Conservation (phyloP, 306 rosid species). For the Casuarina equisetifolia region DNA sequence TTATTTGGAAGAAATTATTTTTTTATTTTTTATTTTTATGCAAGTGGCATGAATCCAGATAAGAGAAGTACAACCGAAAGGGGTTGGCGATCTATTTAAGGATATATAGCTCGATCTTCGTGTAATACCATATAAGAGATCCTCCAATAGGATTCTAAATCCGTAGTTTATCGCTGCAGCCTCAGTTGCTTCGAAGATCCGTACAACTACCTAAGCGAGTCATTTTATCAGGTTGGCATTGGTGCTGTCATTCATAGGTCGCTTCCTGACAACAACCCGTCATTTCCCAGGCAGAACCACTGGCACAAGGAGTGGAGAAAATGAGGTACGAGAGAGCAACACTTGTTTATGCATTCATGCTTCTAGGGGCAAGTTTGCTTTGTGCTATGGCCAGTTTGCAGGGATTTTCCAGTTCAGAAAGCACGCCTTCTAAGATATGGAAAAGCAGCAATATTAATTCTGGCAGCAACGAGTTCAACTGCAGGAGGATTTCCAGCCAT, state of each 20-base stretch:
- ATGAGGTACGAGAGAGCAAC: conserved; percentile 25
- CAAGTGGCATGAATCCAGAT: no score
- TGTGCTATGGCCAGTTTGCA: neutral
- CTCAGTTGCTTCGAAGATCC: neutral
- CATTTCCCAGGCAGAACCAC: neutral
- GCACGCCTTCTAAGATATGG: conserved; percentile 13
- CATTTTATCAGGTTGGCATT: neutral
- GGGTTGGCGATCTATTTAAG: no score
- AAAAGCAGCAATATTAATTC: conserved; percentile 5
- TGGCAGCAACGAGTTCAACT: conserved; percentile 9
- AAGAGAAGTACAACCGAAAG: no score
- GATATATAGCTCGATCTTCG: no score
- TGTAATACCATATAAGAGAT: no score
- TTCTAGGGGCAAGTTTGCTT: conserved; percentile 14
- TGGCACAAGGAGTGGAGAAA: neutral
- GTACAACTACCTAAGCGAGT: neutral
- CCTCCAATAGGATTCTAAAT: neutral
- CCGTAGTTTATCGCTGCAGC: neutral
- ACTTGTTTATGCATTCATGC: conserved; percentile 3
- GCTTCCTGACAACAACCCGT: neutral
- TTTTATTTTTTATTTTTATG: no score
- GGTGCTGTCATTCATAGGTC: neutral
- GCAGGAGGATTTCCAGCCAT: conserved; percentile 25
- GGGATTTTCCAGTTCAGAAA: conserved; percentile 9
- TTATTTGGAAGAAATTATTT: no score